Base-by-base conservation (phyloP, 192 early-diverging fungal genomes). In the Phycomyces nitens region DNA sequence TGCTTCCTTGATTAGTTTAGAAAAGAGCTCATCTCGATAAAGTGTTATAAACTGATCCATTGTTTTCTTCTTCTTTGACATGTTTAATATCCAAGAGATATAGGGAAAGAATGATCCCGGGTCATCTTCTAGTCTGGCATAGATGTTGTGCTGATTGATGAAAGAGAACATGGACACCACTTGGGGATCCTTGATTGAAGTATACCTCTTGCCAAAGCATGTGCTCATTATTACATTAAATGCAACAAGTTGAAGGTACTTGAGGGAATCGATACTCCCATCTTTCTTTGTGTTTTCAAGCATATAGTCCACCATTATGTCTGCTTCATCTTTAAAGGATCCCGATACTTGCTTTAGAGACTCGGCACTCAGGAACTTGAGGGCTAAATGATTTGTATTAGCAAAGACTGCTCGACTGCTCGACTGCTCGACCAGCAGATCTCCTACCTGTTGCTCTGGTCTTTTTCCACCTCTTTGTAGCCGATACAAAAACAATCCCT, bases 401-500 rank as follows among this genome's bases (percentile, higher is more conserved):
- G 2, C 4, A 11, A 21, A 14, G 38, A 27, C 14, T 55, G 29
- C 12, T n/a, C n/a, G n/a, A n/a, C n/a, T n/a, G n/a, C n/a, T n/a
- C n/a, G n/a, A n/a, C n/a, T n/a, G n/a, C n/a, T n/a, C n/a, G n/a
- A n/a, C n/a, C n/a, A n/a, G 11, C 12, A 26, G 11, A 4, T 18
- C 1, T 21, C 9, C 20, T 52, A 62, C 60, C 20, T 62, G 60
- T 34, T 38, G 27, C 27, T 41, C 60, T 49, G 14, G 47, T 16
- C 52, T 29, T 34, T 27, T 52, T 62, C 47, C 44, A 62, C 5
- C 38, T 15, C 22, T 21, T 29, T 24, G 47, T 49, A 52, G 53
- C 26, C 24, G 49, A 20, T 39, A 49, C 47, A 62, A 62, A 62
- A n/a, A 49, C 47, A 52, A 62, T 20, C 5, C 60, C 60, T 26